phyloP scores from a whole-genome alignment of 768 basidiomycete species.

The Nidularia pulvinata region DNA sequence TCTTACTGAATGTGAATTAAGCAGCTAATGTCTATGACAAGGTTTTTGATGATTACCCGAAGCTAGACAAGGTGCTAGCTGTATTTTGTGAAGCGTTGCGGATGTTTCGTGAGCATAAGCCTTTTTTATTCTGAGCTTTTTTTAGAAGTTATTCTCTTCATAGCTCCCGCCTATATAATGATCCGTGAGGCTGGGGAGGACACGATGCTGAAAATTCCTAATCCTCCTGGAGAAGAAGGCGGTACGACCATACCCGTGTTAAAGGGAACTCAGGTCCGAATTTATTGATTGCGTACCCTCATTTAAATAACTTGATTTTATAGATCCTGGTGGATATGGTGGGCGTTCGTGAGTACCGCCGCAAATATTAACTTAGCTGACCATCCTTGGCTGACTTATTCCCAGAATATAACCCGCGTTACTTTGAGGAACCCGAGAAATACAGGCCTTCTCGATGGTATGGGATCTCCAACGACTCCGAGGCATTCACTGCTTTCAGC shows the following conservation, averaged over 20 bases:
- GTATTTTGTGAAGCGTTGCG: slow-evolving; percentile 37
- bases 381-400: background rate
- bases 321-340: slow-evolving; percentile 46
- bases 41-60: slow-evolving; percentile 5
- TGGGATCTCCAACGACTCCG: slow-evolving; percentile 35
- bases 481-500: slow-evolving; percentile 43
- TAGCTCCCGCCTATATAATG: slow-evolving; percentile 26
- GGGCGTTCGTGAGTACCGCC: slow-evolving; percentile 38
- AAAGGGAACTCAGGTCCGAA: slow-evolving; percentile 29
- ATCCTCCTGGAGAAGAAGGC: slow-evolving; percentile 20
- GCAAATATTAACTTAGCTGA: background rate
- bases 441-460: slow-evolving; percentile 54
- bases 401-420: slow-evolving; percentile 48
- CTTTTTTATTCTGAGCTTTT: too few relatives aligned
- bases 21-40: slow-evolving; percentile 5
- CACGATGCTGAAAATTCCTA: slow-evolving; percentile 18
- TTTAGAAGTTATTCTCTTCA: background rate
- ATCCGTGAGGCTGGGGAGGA: slow-evolving; percentile 22
- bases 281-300: background rate
- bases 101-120: slow-evolving; percentile 33
- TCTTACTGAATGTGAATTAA: background rate
- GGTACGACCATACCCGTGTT: slow-evolving; percentile 10
- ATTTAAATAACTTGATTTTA: background rate
- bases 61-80: background rate
- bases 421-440: slow-evolving; percentile 45